Evolutionary conservation across 2,329 filamentous ascomycete genomes (phyloP).

Genomic region (Raffaelea deltoideospora): DNA sequence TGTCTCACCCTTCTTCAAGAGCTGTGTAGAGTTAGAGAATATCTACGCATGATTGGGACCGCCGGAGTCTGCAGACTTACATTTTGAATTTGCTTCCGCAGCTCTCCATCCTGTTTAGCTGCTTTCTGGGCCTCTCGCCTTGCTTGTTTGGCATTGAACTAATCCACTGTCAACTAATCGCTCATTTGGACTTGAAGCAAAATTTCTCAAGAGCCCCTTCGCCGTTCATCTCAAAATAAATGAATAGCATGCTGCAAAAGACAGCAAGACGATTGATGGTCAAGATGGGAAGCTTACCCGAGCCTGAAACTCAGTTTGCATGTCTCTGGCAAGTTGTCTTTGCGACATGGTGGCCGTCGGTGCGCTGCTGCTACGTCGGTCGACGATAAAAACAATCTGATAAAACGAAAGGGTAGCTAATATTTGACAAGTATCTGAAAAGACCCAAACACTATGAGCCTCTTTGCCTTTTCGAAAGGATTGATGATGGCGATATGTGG

Average conservation of each 20-base stretch:
- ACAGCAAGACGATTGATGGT: background rate
- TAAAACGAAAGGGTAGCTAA: too few relatives aligned
- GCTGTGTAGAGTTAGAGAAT: conserved; percentile 11
- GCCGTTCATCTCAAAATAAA: too few relatives aligned
- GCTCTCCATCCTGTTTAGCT: conserved; percentile 42
- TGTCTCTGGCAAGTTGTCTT: conserved; percentile 42
- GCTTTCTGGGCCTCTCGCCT: conserved; percentile 46
- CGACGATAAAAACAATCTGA: too few relatives aligned
- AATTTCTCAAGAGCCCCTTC: background rate
- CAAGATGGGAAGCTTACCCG: conserved; percentile 22
- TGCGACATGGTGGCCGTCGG: conserved; percentile 33
- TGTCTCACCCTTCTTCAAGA: conserved; percentile 48
- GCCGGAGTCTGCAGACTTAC: conserved; percentile 12
- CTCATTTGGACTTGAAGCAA: too few relatives aligned
- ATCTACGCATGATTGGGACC: background rate
- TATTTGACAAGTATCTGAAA: too few relatives aligned
- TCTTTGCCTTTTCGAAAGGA: too few relatives aligned
- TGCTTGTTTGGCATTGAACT: conserved; percentile 48
- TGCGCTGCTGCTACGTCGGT: too few relatives aligned
- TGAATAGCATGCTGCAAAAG: background rate
- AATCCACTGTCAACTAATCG: background rate
- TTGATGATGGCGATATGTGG: too few relatives aligned
- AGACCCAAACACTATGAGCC: too few relatives aligned
- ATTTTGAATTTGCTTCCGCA: conserved; percentile 49
- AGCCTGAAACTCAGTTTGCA: conserved; percentile 48